Evolutionary conservation across 805 yeast genomes (phyloP).

Genomic region (Lipomyces spencermartinsiae): DNA sequence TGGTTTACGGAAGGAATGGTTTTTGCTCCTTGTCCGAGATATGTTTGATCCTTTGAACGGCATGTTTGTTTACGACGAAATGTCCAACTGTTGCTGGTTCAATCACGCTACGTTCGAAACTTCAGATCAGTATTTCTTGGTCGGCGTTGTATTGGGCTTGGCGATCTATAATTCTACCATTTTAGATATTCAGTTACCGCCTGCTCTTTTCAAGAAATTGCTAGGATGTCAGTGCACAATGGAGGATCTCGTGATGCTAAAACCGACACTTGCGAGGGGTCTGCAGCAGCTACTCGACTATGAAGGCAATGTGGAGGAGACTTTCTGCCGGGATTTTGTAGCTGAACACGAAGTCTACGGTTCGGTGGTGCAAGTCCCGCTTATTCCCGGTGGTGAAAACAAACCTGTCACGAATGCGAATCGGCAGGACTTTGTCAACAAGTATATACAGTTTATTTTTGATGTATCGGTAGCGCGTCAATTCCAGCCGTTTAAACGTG

Average conservation of each 20-base stretch:
- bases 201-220: conserved; percentile 75
- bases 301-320: conserved; percentile 52
- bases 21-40: conserved; percentile 70
- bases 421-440: conserved; percentile 63
- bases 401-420: conserved; percentile 65
- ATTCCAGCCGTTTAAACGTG: conserved; percentile 65
- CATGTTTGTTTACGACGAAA: conserved; percentile 68
- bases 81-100: conserved; percentile 81
- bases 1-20: conserved; percentile 95
- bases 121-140: conserved; percentile 55
- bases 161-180: conserved; percentile 92
- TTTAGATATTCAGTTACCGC: conserved; percentile 78
- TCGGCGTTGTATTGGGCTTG: conserved; percentile 86
- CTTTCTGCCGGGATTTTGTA: conserved; percentile 64
- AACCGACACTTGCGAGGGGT: conserved; percentile 68
- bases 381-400: conserved; percentile 64
- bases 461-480: conserved; percentile 59
- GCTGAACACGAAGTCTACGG: conserved; percentile 60
- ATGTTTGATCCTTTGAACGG: conserved; percentile 73
- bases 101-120: conserved; percentile 42
- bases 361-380: conserved; percentile 52
- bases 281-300: conserved; percentile 56
- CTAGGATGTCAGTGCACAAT: conserved; percentile 60
- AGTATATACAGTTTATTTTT: conserved; percentile 67
- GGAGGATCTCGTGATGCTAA: conserved; percentile 69